A percentile compares a stretch with the other conserved stretches of the same genome.
phyloP scores from a whole-genome alignment of 495 filamentous ascomycete genomes.

The Hyphodiscus hymeniophilus region DNA sequence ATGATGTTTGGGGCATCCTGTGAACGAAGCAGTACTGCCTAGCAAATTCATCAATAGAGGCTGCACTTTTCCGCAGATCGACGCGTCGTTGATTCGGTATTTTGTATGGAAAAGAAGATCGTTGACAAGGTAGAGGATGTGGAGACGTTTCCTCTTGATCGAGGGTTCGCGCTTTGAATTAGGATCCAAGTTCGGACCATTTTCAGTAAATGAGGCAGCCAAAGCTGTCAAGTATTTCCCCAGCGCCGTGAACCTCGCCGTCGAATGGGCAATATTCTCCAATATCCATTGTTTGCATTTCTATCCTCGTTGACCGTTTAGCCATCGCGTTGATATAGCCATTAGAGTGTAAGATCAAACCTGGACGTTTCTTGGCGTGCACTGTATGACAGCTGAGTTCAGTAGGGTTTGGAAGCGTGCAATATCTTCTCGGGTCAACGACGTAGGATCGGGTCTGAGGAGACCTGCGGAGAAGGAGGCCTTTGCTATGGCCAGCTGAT shows the following conservation, averaged over 20 bases:
- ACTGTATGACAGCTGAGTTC: conserved; percentile 59
- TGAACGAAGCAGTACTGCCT: conserved; percentile 51
- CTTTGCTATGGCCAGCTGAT: conserved; percentile 74
- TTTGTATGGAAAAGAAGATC: conserved; percentile 77
- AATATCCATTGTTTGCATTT: conserved; percentile 84
- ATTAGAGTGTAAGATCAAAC: conserved; percentile 68
- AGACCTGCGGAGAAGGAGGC: conserved; percentile 70
- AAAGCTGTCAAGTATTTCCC: conserved; percentile 72
- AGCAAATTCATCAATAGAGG: conserved; percentile 54
- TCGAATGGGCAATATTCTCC: conserved; percentile 58
- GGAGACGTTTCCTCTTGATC: conserved; percentile 59
- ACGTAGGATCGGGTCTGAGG: conserved; percentile 64
- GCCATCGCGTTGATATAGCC: conserved; percentile 41
- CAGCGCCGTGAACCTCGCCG: conserved; percentile 54
- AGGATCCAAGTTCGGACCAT: conserved; percentile 9
- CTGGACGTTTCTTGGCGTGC: conserved; percentile 84
- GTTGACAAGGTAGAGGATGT: conserved; percentile 75
- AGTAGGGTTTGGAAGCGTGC: conserved; percentile 59
- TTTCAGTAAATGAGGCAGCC: conserved; percentile 45
- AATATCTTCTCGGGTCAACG: conserved; percentile 66
- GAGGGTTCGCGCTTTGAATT: conserved; percentile 37
- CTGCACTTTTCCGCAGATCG: conserved; percentile 53
- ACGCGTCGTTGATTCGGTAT: conserved; percentile 45
- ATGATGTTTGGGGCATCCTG: conserved; percentile 57
- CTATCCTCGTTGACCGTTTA: conserved; percentile 52